Percentiles rank a stretch among this genome's conserved stretches.
phyloP scores from a whole-genome alignment of 768 basidiomycete genomes.

The Terana coerulea region DNA sequence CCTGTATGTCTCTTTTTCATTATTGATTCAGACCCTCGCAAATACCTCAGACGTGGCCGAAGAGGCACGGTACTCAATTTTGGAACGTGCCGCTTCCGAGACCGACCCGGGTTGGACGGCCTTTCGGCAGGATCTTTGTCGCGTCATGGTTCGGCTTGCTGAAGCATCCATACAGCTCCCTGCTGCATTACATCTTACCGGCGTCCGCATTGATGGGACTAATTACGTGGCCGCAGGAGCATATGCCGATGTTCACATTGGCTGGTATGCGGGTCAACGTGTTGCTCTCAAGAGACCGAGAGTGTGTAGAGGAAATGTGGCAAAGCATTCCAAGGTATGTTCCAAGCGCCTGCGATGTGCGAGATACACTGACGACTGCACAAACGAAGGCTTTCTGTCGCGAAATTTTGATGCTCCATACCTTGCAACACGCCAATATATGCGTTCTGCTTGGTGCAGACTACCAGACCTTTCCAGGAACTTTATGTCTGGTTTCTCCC shows the following conservation, averaged over 20 bases:
- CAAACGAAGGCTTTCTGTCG: constrained; percentile 4
- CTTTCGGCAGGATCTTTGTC: neutral
- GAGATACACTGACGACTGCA: too few species aligned
- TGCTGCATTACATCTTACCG: neutral
- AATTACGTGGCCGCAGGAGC: neutral
- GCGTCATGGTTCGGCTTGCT: neutral
- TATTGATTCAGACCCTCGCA: too few species aligned
- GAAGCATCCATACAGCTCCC: neutral
- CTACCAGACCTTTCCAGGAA: neutral
- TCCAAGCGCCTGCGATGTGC: too few species aligned
- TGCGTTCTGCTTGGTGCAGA: neutral
- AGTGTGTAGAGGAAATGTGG: neutral
- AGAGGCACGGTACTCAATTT: too few species aligned
- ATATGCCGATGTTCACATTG: constrained; percentile 2
- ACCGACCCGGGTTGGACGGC: neutral
- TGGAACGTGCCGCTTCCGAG: too few species aligned
- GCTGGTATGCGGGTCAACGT: neutral
- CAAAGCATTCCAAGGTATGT: too few species aligned
- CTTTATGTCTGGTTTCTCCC: constrained; percentile 5
- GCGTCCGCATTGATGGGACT: neutral
- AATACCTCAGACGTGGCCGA: too few species aligned
- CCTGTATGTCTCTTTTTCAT: too few species aligned
- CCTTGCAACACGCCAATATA: constrained; percentile 2
- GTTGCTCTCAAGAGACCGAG: constrained; percentile 6
- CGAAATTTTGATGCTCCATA: neutral